Evolutionary conservation across 2,329 filamentous ascomycete genomes (phyloP), one percentile per base, ranked within the genome.

Genomic region (Orbilia blumenaviensis): DNA sequence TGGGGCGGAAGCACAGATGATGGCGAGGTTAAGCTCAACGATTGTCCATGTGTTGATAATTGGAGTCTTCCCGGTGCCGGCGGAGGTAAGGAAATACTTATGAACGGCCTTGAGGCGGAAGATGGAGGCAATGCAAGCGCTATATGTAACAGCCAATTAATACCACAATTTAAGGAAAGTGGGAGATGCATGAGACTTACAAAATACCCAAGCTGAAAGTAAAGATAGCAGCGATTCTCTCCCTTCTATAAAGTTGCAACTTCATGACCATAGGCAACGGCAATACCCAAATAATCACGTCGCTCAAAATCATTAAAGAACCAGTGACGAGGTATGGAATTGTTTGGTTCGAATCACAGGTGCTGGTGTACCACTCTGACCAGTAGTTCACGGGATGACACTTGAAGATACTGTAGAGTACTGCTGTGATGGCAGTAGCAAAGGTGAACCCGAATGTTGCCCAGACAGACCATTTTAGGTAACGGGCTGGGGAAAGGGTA

Each of bases 141-240:
- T 77, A 32, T 21, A 25, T 4, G 3, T 32, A 44, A 10, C 21
- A 73, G 60, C 12, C 12, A 32, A 29, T n/a, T n/a, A n/a, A n/a
- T n/a, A n/a, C 14, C 25, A 18, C 25, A 8, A 29, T 9, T 3
- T 2, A 5, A 29, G 29, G 2, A 16, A 21, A 16, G 10, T 23
- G 10, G 29, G 27, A 25, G 23, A 6, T n/a, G 16, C 1, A 44
- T 21, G 9, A 36, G n/a, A 68, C 72, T 69, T 61, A 76, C 72
- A 76, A 69, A 8, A 72, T 77, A 27, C 73, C 73, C 41, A 77
- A 62, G 25, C 73, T 72, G 44, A 77, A 77, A 1, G 73, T 77
- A 34, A 77, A 71, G 4, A 77, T 23, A 1, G 73, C 73, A 16
- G 66, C 73, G 3, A 77, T 72, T 29, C 62, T 77, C 54, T 77